Conservation (phyloP, 140 eudicot species). For the Oenanthe javanica region DNA sequence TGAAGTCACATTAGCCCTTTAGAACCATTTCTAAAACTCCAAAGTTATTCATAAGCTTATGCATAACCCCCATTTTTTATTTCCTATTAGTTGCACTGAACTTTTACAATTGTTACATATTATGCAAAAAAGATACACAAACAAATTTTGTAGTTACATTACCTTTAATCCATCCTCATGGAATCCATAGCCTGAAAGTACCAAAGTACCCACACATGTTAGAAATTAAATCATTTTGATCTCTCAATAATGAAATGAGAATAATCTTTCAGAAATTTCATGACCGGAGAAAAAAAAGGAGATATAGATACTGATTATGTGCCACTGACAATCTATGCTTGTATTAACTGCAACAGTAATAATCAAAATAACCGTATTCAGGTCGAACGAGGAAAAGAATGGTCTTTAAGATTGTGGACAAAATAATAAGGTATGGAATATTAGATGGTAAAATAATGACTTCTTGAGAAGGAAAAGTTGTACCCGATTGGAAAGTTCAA, state of each 20-base stretch:
- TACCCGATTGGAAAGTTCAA: not conserved
- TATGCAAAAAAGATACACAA: not conserved
- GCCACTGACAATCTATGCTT: not conserved
- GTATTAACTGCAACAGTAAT: not conserved
- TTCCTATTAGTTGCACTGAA: not conserved
- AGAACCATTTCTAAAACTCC: not conserved
- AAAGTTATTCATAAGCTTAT: not conserved
- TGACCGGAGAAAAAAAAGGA: not conserved
- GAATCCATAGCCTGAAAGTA: slow-evolving; percentile 76
- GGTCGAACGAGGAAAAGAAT: not conserved
- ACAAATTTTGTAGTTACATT: not conserved
- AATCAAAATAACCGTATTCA: not conserved
- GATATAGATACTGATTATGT: not conserved
- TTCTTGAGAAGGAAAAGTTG: not conserved
- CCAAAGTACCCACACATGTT: not conserved
- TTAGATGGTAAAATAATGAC: not conserved
- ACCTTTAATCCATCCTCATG: slow-evolving; percentile 99
- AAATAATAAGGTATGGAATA: too few species aligned
- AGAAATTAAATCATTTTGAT: not conserved
- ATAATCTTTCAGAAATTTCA: not conserved
- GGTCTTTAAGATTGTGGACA: not conserved
- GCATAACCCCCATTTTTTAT: not conserved
- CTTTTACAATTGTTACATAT: not conserved
- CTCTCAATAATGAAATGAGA: not conserved
- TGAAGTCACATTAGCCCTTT: not conserved